These are phyloP conservation scores for Obba rivulosa DNA, from an alignment of 768 basidiomycete species.

Conservation along the genomic window DNA sequence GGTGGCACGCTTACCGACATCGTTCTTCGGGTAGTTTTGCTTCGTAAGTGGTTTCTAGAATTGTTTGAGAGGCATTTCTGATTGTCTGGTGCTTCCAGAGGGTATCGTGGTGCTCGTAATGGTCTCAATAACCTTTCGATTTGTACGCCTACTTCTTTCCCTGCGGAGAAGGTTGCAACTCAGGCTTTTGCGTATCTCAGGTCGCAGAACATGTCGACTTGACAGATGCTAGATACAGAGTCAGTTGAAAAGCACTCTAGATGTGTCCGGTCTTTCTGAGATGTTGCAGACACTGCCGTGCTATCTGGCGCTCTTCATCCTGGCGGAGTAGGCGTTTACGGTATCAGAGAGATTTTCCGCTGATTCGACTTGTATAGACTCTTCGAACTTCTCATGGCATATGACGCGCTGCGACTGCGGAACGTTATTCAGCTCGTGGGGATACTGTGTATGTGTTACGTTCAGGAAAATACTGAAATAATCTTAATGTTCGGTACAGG, in stretches of 20 bases:
- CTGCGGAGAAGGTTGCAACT: not conserved
- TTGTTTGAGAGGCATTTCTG: not conserved
- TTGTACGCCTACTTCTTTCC: constrained; percentile 35
- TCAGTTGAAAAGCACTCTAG: constrained; percentile 13
- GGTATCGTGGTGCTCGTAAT: constrained; percentile 69
- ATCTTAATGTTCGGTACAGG: constrained; percentile 32
- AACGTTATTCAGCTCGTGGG: constrained; percentile 78
- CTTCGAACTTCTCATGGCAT: constrained; percentile 76
- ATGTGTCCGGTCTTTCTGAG: not conserved
- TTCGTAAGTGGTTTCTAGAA: constrained; percentile 43
- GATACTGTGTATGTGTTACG: constrained; percentile 49
- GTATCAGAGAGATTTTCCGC: not conserved
- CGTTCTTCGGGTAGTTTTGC: constrained; percentile 33
- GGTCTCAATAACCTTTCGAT: constrained; percentile 65
- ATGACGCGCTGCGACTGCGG: constrained; percentile 75
- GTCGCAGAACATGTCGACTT: constrained; percentile 48
- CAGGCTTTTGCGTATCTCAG: constrained; percentile 25
- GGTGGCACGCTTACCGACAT: not conserved
- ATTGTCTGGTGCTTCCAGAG: constrained; percentile 38
- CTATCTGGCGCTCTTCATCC: constrained; percentile 77
- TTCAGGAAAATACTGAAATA: not conserved
- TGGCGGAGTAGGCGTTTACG: constrained; percentile 60
- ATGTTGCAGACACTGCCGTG: constrained; percentile 65
- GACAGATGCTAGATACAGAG: constrained; percentile 46
- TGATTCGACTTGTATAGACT: constrained; percentile 37